phyloP scores from a whole-genome alignment of 129 eudicot genomes.

The Tagetes patula region DNA sequence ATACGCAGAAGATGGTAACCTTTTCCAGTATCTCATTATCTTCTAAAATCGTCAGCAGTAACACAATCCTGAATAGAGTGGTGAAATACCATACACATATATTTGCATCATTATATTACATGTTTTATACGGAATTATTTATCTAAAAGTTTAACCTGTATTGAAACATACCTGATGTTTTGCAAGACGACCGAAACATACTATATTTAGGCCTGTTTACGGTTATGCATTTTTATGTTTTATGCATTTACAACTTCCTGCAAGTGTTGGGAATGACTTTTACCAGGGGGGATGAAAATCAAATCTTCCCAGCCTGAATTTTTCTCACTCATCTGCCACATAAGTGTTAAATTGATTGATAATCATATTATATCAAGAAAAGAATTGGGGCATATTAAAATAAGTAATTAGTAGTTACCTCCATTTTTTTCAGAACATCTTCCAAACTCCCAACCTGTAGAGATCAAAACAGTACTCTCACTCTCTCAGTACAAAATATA shows the following conservation, averaged over 20 bases:
- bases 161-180: conserved; percentile 17
- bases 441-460: conserved; percentile 91
- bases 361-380: conserved; percentile 17
- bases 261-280: conserved; percentile 88
- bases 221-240: conserved; percentile 18
- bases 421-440: conserved; percentile 94
- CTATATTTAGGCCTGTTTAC: conserved; percentile 9
- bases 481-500: conserved; percentile 6
- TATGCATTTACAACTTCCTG: conserved; percentile 64
- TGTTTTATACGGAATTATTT: background rate
- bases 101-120: conserved; percentile 8
- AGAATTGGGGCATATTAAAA: background rate
- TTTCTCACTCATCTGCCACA: conserved; percentile 64
- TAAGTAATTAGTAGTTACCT: conserved; percentile 43
- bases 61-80: conserved; percentile 20
- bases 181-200: conserved; percentile 10
- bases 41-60: background rate
- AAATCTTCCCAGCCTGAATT: conserved; percentile 95
- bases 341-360: background rate
- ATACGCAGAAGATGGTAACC: background rate
- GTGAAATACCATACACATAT: conserved; percentile 9
- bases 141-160: background rate
- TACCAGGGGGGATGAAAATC: conserved; percentile 94
- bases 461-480: background rate
- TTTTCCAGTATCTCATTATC: conserved; percentile 15